Evolutionary conservation across 352 stramenopile species (phyloP), one percentile per base, ranked within the genome.

Genomic region (Globisporangium paroecandrum): DNA sequence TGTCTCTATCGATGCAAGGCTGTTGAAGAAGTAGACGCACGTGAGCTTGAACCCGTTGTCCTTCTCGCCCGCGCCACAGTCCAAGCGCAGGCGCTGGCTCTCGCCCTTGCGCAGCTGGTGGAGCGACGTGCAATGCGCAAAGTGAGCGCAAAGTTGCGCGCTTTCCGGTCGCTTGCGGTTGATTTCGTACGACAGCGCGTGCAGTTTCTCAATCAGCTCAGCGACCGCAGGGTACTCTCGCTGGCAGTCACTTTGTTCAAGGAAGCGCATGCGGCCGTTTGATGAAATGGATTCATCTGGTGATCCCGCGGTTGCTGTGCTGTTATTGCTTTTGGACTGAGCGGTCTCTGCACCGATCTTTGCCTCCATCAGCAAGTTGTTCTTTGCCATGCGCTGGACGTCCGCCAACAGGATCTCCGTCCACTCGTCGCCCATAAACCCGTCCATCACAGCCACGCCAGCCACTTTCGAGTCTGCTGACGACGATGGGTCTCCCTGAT

Each of bases 361-460:
- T 41, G 78, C 71, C 2, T 76, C 68, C 59, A 90, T 67, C 1
- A 96, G 64, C 47, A 88, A 54, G 0, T 74, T 70, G 51, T 82
- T 89, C 18, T 75, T 83, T 10, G 65, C 67, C 79, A 96, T 89
- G 51, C 89, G 76, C 12, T 76, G 65, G 5, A 87, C 85, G 66
- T 97, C 89, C 8, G 80, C 84, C 0, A 77, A 67, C 25, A 97
- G 57, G 18, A 96, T 66, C 7, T 79, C 64, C 2, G 71, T 71
- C 87, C 87, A 97, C 34, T 94, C 89, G 13, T 85, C 77, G n/a
- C 85, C 88, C 74, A 97, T 84, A 62, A 92, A 94, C 1, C 71
- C 77, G 43, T 97, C 84, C 63, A 90, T 59, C 15, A 92, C 77
- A 4, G 82, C 82, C 10, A 77, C 69, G 6, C 80, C 85, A 58